Evolutionary conservation across 2,329 filamentous ascomycete genomes (phyloP), one percentile per base, ranked within the genome.

Genomic region (Penicillium sp.): DNA sequence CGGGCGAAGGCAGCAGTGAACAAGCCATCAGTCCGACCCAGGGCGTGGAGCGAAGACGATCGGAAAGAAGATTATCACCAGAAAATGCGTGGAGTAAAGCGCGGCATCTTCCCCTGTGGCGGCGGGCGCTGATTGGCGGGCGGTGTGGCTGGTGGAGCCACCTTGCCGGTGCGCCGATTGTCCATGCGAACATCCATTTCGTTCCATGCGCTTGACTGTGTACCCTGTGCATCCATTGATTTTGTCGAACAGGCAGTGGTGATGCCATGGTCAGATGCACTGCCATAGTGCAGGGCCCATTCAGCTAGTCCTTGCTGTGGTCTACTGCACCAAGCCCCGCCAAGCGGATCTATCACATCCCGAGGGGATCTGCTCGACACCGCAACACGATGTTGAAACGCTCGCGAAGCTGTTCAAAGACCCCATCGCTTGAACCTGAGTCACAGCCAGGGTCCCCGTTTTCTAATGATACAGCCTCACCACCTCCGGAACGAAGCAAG

Each of bases 311-410:
- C 39, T 45, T 43, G 36, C 35, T 33, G 40, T 34, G 17, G 16
- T 15, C 35, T 36, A 23, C 46, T 46, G 47, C 44, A 45, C 15
- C 27, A 19, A 41, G 36, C 34, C 41, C 48, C 47, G 39, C 45
- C 38, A 41, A 48, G 32, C 50, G 42, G 53, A 56, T 43, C 49
- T 43, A 50, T 55, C 54, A 51, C 43, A 48, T 52, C 37, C n/a
- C n/a, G n/a, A n/a, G n/a, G n/a, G n/a, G n/a, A 42, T n/a, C 36
- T 37, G 29, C 18, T 36, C 33, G 36, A 39, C 40, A 43, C 37
- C 35, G 37, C 44, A 47, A 33, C 36, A 53, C 33, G 39, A 83
- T 83, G 80, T 70, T 71, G 54, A 84, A 84, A 66, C 80, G 80
- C 62, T 72, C 74, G 64, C 71, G 77, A 63, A 68, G 71, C 64